Base-by-base conservation (phyloP, 2,329 filamentous ascomycete species). In the Phialocephala subalpina region DNA sequence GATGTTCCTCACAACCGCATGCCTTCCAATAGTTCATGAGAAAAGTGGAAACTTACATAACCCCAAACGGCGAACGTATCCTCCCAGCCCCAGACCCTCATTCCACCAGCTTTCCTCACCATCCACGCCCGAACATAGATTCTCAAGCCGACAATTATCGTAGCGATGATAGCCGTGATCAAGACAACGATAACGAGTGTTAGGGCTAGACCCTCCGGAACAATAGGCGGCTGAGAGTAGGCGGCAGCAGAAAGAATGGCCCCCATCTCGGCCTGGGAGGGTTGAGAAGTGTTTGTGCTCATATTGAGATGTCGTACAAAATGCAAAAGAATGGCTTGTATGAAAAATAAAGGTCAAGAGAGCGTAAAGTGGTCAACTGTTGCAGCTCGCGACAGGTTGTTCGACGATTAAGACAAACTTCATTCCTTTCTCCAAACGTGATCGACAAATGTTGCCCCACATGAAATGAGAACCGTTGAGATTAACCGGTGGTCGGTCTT, bases 41-140 rank as follows among this genome's bases (percentile, higher is more conserved):
- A 47, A 42, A 60, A 52, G 8, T 49, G 57, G 18, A 49, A 60
- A 53, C 49, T 36, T 60, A 60, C 58, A 60, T 52, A 60, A 36
- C 58, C 58, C 58, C 25, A 16, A 12, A 60, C 58, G 2, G 58
- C 58, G 33, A 60, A 60, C 25, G 58, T 60, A 36, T 60, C 58
- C 29, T 60, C 58, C 58, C 58, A 60, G 22, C 58, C 58, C 58
- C 58, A 60, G 33, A 60, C 58, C 42, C 29, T 52, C 42, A 33
- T 42, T 52, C 40, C 45, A 49, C 45, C 45, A 49, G 45, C 18
- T 25, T 18, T 60, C 52, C 42, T 60, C 27, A 60, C 20, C 58
- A 60, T 60, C 58, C 42, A 60, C 40, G 58, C 40, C 29, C 58
- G 40, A 35, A 60, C 58, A 60, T 60, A 60, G 18, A 60, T 25